Evolutionary conservation across 495 filamentous ascomycete genomes (phyloP).

Genomic region (Tuber melanosporum): DNA sequence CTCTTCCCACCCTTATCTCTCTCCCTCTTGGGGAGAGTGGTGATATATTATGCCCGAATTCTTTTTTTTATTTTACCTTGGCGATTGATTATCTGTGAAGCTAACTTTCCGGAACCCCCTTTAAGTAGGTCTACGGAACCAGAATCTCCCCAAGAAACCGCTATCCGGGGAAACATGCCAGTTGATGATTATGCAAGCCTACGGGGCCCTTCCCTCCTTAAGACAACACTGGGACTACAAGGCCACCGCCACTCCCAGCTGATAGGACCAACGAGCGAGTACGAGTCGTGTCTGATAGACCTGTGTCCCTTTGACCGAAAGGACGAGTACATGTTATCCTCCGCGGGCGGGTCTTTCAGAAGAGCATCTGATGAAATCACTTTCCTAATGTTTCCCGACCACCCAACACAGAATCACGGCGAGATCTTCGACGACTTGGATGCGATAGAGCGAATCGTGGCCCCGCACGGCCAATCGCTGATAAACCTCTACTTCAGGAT

Average conservation of each 20-base stretch:
- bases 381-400: constrained; percentile 71
- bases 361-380: constrained; percentile 76
- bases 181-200: constrained; percentile 41
- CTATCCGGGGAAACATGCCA: constrained; percentile 19
- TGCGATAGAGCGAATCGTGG: constrained; percentile 73
- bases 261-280: constrained; percentile 63
- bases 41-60: not conserved
- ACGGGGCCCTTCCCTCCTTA: constrained; percentile 52
- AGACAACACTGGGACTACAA: constrained; percentile 61
- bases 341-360: constrained; percentile 60
- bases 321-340: constrained; percentile 58
- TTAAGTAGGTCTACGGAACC: constrained; percentile 50
- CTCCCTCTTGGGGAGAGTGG: constrained; percentile 12
- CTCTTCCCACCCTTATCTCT: constrained; percentile 8
- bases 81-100: constrained; percentile 18
- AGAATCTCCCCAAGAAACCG: constrained; percentile 43
- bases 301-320: constrained; percentile 63
- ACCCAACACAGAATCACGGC: constrained; percentile 51
- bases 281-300: constrained; percentile 66
- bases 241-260: constrained; percentile 57
- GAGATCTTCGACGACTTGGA: constrained; percentile 61
- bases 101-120: constrained; percentile 43
- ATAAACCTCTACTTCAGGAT: constrained; percentile 82
- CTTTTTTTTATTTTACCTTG: not conserved
- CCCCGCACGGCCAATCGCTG: constrained; percentile 70